Percentiles rank a stretch among this genome's conserved stretches.
phyloP scores from a whole-genome alignment of 1,284 basidiomycete genomes.

The Puccinia hordei region DNA sequence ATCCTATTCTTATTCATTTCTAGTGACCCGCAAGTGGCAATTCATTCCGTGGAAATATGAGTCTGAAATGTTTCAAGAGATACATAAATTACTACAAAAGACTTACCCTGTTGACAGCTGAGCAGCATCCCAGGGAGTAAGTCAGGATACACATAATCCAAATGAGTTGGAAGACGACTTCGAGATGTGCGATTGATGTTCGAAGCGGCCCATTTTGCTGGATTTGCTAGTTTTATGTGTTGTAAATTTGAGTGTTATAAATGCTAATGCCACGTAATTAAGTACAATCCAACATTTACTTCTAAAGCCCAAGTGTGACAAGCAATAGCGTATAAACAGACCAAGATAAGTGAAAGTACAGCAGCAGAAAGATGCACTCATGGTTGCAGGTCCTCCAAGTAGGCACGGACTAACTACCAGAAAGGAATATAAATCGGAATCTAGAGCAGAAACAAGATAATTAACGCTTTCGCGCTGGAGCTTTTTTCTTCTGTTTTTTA shows the following conservation, averaged over 20 bases:
- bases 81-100: too few species aligned
- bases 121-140: too few species aligned
- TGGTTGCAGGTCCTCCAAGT: background rate
- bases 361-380: background rate
- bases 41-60: too few species aligned
- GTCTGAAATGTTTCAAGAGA: too few species aligned
- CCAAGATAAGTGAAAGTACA: conserved; percentile 12
- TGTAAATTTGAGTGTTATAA: background rate
- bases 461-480: conserved; percentile 24
- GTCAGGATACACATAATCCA: too few species aligned
- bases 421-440: background rate
- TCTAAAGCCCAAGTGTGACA: background rate
- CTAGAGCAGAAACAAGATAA: background rate
- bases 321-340: background rate
- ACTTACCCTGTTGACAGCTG: too few species aligned
- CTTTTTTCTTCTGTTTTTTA: conserved; percentile 43
- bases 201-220: too few species aligned
- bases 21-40: too few species aligned
- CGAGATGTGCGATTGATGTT: too few species aligned
- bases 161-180: too few species aligned
- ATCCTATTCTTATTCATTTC: too few species aligned
- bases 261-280: background rate
- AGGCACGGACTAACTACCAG: background rate
- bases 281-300: background rate
- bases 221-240: too few species aligned